Evolutionary conservation across 768 basidiomycete species (phyloP).

Genomic region (Boletus pseudopeckii): DNA sequence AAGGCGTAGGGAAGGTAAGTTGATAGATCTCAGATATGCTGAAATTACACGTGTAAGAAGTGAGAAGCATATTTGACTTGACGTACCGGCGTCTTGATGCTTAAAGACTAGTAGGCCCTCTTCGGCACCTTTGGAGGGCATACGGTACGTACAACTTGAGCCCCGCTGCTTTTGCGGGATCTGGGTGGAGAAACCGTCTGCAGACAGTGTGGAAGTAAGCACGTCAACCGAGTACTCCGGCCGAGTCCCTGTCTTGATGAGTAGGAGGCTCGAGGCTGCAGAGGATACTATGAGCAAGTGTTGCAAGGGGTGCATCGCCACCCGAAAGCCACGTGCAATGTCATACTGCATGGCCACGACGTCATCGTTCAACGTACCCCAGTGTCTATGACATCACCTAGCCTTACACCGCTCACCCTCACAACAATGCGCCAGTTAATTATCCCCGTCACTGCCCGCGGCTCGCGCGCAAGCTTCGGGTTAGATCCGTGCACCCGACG

Average conservation of each 20-base stretch:
- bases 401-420: neutral
- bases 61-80: neutral
- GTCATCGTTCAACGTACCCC: neutral
- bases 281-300: no score
- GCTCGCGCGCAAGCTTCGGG: neutral
- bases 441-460: neutral
- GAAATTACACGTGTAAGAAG: neutral
- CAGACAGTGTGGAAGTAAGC: neutral
- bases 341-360: no score
- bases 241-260: no score
- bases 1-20: neutral
- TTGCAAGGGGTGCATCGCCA: no score
- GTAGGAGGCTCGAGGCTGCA: no score
- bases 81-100: no score
- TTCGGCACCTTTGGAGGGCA: neutral
- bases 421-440: neutral
- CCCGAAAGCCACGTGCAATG: no score
- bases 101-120: neutral
- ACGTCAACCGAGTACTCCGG: neutral
- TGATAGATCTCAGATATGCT: neutral
- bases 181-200: neutral
- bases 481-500: conserved; percentile 11
- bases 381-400: conserved; percentile 10
- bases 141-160: neutral
- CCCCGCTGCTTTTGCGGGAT: neutral